Evolutionary conservation across 2,329 filamentous ascomycete species (phyloP), one percentile per base, ranked within the genome.

Genomic region (Ophiostoma novo-ulmi): DNA sequence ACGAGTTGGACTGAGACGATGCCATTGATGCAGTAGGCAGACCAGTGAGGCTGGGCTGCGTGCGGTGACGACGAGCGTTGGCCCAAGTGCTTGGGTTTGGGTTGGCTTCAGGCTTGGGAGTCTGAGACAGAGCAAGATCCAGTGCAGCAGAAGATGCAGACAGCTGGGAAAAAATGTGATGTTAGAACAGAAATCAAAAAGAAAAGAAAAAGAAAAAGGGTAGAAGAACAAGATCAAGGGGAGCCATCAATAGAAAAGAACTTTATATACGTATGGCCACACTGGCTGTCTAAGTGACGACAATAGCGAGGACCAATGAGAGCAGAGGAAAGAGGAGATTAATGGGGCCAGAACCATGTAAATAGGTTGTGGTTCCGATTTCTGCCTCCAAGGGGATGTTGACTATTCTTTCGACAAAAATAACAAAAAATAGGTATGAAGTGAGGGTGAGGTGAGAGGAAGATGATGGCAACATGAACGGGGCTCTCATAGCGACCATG

Each of bases 101-200:
- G 71, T 92, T 91, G 78, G 65, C 22, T 22, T 67, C 65, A 10
- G 38, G n/a, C n/a, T 67, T 41, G n/a, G 65, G 36, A 10, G 63
- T 39, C 63, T 65, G 63, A 0, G 63, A 65, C 7, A 64, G 61
- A n/a, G 63, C 63, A 41, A 96, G 85, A 80, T 97, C 92, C 77
- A 94, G 85, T 69, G 92, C 90, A 78, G 91, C 89, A 75, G 91
- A 92, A 73, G 92, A 93, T 70, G 91, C 88, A 78, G 92, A 93
- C 73, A 94, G 84, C 88, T 95, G 71, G 13, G 6, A 38, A 38
- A 22, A 38, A n/a, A n/a, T 13, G 14, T 11, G 26, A 39, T 65
- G 36, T 65, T 65, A 65, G 63, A 36, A 64, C 20, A 64, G 39
- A 3, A 26, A n/a, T 26, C 17, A n/a, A 26, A 2, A 44, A 58